phyloP scores from a whole-genome alignment of 2,329 filamentous ascomycete genomes.

The Ophiosphaerella herpotricha region DNA sequence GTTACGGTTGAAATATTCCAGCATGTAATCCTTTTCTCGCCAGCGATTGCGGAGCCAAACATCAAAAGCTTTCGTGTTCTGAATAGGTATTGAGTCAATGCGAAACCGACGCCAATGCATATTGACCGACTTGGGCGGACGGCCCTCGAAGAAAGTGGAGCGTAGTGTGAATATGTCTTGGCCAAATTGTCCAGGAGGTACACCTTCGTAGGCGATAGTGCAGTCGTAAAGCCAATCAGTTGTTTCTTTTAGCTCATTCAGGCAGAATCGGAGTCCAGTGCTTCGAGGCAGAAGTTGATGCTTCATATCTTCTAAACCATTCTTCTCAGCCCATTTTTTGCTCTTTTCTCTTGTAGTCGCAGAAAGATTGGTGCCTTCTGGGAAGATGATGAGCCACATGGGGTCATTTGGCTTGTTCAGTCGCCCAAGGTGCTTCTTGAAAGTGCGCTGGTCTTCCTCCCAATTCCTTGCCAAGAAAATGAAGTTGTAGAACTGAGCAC shows the following conservation, averaged over 20 bases:
- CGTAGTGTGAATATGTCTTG: constrained; percentile 86
- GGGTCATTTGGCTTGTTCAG: constrained; percentile 72
- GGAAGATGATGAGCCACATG: constrained; percentile 90
- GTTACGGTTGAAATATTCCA: constrained; percentile 76
- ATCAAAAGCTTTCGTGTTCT: constrained; percentile 76
- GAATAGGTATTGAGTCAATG: constrained; percentile 78
- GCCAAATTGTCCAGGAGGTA: constrained; percentile 74
- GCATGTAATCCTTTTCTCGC: constrained; percentile 87
- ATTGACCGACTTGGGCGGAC: constrained; percentile 91
- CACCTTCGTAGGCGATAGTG: constrained; percentile 92
- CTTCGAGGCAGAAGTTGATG: constrained; percentile 79
- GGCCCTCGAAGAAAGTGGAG: constrained; percentile 86
- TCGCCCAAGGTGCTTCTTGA: constrained; percentile 73
- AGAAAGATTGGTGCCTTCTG: constrained; percentile 83
- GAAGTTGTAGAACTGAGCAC: constrained; percentile 86
- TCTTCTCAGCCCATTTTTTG: constrained; percentile 76
- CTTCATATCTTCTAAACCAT: constrained; percentile 70
- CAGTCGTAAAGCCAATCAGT: constrained; percentile 90
- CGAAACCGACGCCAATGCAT: constrained; percentile 93
- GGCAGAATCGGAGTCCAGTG: constrained; percentile 78
- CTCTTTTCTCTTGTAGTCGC: constrained; percentile 72
- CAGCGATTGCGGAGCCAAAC: constrained; percentile 83
- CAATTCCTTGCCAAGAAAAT: constrained; percentile 92
- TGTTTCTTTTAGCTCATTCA: constrained; percentile 73
- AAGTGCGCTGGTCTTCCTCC: constrained; percentile 75